phyloP scores from a whole-genome alignment of 768 basidiomycete genomes.

The Rossbeevera mucosa region DNA sequence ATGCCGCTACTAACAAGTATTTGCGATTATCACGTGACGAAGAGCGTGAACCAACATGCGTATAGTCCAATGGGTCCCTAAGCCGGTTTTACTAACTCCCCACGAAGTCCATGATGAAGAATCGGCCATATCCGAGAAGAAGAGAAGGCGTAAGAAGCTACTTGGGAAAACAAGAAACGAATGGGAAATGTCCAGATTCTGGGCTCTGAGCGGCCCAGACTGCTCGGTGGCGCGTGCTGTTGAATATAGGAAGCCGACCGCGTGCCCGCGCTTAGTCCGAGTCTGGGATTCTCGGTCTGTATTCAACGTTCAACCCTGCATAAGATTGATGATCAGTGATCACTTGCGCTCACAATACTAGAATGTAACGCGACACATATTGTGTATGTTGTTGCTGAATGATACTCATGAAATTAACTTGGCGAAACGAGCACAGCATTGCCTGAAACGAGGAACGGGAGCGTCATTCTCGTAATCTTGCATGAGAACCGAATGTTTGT shows the following conservation, averaged over 20 bases:
- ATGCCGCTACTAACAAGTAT: neutral
- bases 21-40: neutral
- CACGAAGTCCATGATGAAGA: neutral
- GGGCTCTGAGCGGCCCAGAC: neutral
- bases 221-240: neutral
- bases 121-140: neutral
- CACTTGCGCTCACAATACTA: neutral
- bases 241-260: neutral
- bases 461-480: conserved; percentile 4
- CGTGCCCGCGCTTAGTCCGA: neutral
- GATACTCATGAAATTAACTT: neutral
- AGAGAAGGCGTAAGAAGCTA: neutral
- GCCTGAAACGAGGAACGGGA: neutral
- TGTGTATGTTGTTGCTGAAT: neutral
- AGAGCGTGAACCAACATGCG: no score
- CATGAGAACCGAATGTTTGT: conserved; percentile 9
- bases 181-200: neutral
- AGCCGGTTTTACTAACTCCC: neutral
- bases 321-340: neutral
- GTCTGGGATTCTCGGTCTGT: neutral
- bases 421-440: neutral
- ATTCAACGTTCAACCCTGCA: neutral
- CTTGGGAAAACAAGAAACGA: neutral
- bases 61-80: no score
- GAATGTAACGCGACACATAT: neutral